These are phyloP conservation scores for Nicotiana tomentosiformis DNA, from an alignment of 257 asterid species.

Conservation along the genomic window DNA sequence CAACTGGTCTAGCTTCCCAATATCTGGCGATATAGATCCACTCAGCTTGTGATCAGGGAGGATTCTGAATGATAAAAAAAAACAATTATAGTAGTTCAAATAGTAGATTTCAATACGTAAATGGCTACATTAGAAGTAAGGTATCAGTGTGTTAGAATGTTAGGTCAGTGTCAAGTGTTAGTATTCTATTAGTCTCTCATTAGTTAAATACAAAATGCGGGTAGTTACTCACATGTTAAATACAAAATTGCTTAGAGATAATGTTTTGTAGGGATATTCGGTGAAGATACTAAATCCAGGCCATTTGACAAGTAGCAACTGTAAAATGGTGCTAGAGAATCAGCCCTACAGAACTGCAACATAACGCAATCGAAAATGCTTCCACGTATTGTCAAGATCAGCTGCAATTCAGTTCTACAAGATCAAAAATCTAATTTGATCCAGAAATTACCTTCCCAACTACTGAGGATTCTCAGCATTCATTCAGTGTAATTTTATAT, in stretches of 20 bases:
- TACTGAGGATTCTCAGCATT: not conserved
- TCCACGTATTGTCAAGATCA: not conserved
- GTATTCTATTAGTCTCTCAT: not conserved
- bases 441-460: not conserved
- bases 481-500: not conserved
- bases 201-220: not conserved
- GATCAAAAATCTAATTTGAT: not conserved
- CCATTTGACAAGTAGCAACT: not conserved
- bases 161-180: not conserved
- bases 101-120: not conserved
- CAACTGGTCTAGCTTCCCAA: conserved; percentile 79
- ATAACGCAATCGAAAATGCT: not conserved
- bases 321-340: not conserved
- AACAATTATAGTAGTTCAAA: conserved; percentile 4
- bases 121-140: not conserved
- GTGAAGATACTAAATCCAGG: not conserved
- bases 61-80: conserved; percentile 51
- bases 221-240: not conserved
- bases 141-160: not conserved
- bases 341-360: not conserved
- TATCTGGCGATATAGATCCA: conserved; percentile 78
- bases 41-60: conserved; percentile 85
- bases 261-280: not conserved
- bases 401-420: not conserved
- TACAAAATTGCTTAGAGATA: not conserved